Evolutionary conservation across 768 basidiomycete genomes (phyloP), one percentile per base, ranked within the genome.

Genomic region (Erythrobasidium yunnanense): DNA sequence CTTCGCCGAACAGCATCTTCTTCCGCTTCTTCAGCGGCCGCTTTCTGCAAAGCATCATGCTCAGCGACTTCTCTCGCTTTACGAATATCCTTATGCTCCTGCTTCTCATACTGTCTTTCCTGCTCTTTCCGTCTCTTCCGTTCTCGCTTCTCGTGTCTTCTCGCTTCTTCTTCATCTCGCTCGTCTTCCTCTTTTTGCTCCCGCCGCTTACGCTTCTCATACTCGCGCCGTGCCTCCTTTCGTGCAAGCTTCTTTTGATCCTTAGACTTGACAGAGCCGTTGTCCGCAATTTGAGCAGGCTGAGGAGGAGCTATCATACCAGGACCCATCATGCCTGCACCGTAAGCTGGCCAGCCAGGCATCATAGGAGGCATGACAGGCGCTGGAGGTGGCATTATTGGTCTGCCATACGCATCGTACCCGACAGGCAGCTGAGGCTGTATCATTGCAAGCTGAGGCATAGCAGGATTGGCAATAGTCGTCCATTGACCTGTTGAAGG

Each of bases 401-500:
- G 60, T 38, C 60, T 49, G 18, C 60, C 60, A 32, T 50, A 63
- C 60, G 49, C 32, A 23, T 63, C 60, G 27, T 63, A 63, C 20
- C 60, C 60, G 18, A 63, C 34, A 5, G 60, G 60, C 60, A 63
- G 49, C 22, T 49, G 23, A 4, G 60, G 47, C 45, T n/a, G n/a
- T n/a, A 62, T 20, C n/a, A 25, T 20, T 4, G 45, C 45, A 46
- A 6, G 42, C 58, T 55, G 54, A 38, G 56, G 11, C 25, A 29
- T 13, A 49, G 46, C 7, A 20, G 8, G 32, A 7, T n/a, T 11
- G 54, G 15, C 15, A 51, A 47, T 30, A 22, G 42, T 63, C 27
- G 27, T 51, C 60, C 60, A 63, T 5, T 34, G 25, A 7, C 60
- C 60, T 15, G 60, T 50, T 20, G 32, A 33, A 15, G 60, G 60